These are phyloP conservation scores for Diplogelasinospora grovesii DNA, from an alignment of 495 filamentous ascomycete species.

Conservation along the genomic window DNA sequence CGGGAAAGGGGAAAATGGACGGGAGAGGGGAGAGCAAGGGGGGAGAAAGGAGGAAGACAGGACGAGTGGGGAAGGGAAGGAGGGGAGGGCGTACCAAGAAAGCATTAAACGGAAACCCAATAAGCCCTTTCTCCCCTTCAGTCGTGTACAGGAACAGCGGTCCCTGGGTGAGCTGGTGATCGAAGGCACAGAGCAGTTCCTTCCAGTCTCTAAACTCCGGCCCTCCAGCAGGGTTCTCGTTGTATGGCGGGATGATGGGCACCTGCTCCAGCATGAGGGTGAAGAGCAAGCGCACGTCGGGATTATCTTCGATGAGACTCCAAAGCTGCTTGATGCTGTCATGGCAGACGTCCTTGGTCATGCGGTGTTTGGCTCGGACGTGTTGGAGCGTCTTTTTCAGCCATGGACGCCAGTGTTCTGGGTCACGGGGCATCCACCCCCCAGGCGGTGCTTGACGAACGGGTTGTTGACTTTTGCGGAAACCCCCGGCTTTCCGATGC, in stretches of 20 bases:
- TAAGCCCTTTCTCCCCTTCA: not conserved
- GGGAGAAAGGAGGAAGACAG: not conserved
- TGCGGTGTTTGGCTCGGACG: not conserved
- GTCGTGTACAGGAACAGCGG: slow-evolving; percentile 1
- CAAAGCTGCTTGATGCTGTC: not conserved
- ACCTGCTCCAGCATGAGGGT: not conserved
- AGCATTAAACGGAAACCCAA: slow-evolving; percentile 2
- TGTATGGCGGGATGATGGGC: not conserved
- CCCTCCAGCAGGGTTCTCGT: not conserved
- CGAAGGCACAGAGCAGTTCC: not conserved
- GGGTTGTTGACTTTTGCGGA: too few species aligned
- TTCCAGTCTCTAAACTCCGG: not conserved
- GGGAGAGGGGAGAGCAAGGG: too few species aligned
- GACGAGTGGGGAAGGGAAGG: too few species aligned
- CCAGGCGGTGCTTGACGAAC: not conserved
- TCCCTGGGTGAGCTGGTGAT: not conserved
- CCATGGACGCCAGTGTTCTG: too few species aligned
- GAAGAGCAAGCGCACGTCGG: not conserved
- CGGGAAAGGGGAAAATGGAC: too few species aligned
- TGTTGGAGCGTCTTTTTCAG: not conserved
- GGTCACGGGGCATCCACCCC: too few species aligned
- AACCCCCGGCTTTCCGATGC: too few species aligned
- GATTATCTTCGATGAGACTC: not conserved
- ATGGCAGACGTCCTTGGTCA: not conserved
- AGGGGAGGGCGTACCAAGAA: too few species aligned